Percentiles rank a stretch among this genome's conserved stretches.
These are phyloP conservation scores for Saccharomyces mikatae DNA, from an alignment of 805 yeast species.

Conservation along the genomic window DNA sequence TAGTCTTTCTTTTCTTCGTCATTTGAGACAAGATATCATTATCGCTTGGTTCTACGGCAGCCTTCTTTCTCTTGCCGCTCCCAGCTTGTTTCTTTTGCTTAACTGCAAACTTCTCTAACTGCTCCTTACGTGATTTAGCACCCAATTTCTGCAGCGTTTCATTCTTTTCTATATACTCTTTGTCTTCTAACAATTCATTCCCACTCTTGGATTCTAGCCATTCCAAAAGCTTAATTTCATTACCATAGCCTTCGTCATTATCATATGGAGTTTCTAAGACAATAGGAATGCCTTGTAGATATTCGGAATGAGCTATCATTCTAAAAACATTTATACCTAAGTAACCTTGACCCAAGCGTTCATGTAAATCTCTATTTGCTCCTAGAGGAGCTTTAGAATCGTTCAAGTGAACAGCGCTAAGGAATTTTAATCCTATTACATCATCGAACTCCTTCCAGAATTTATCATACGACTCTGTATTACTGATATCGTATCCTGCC, in stretches of 20 bases:
- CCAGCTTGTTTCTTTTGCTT: slow-evolving; percentile 35
- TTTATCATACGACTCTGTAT: slow-evolving; percentile 43
- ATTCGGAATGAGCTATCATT: slow-evolving; percentile 57
- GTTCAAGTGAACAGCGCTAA: slow-evolving; percentile 78
- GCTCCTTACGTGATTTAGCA: slow-evolving; percentile 59
- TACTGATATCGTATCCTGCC: slow-evolving; percentile 86
- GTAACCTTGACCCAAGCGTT: slow-evolving; percentile 81
- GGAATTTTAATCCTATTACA: slow-evolving; percentile 63
- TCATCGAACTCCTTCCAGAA: slow-evolving; percentile 77
- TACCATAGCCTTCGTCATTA: slow-evolving; percentile 64
- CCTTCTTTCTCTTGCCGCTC: slow-evolving; percentile 6
- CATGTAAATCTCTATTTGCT: slow-evolving; percentile 87
- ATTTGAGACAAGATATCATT: slow-evolving; percentile 18
- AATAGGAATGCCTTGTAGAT: slow-evolving; percentile 62
- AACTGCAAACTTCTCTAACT: slow-evolving; percentile 53
- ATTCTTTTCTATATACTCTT: slow-evolving; percentile 43
- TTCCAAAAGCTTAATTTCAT: slow-evolving; percentile 73
- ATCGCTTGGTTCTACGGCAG: slow-evolving; percentile 2
- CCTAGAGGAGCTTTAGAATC: slow-evolving; percentile 93
- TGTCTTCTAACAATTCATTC: slow-evolving; percentile 35
- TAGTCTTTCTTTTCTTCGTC: slow-evolving; percentile 4
- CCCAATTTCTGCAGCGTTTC: slow-evolving; percentile 52
- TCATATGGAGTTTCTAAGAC: slow-evolving; percentile 81
- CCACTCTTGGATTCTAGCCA: slow-evolving; percentile 46
- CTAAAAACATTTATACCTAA: slow-evolving; percentile 81